These are phyloP conservation scores for Knoxia roxburghii DNA, from an alignment of 257 asterid species.

Conservation along the genomic window DNA sequence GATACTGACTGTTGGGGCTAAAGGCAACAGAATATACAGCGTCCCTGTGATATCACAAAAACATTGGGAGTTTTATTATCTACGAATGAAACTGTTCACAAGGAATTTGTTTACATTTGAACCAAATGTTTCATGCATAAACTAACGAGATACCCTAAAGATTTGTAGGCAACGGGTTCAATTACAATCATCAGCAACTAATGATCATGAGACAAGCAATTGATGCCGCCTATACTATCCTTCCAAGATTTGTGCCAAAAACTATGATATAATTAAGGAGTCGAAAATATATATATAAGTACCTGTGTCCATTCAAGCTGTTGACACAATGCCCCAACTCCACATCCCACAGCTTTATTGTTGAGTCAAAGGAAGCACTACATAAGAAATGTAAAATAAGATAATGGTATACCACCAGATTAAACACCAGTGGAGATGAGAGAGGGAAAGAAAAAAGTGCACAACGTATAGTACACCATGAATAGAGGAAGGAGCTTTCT, in stretches of 20 bases:
- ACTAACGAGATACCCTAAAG: not conserved
- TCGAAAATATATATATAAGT: not conserved
- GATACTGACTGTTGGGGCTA: constrained; percentile 83
- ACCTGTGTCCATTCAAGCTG: constrained; percentile 92
- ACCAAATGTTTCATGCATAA: no score
- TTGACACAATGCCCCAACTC: constrained; percentile 62
- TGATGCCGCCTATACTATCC: not conserved
- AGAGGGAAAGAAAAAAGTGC: not conserved
- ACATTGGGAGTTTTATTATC: not conserved
- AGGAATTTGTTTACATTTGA: no score
- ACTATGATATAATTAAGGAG: no score
- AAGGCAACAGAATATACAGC: constrained; percentile 92
- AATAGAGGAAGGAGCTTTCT: not conserved
- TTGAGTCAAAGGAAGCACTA: constrained; percentile 98
- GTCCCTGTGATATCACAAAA: constrained; percentile 49
- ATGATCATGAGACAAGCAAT: not conserved
- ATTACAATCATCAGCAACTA: not conserved
- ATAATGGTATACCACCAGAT: no score
- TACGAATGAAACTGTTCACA: no score
- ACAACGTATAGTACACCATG: no score
- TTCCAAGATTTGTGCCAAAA: not conserved
- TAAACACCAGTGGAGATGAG: not conserved
- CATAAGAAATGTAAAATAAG: constrained; percentile 11
- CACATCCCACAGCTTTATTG: constrained; percentile 88
- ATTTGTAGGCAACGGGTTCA: not conserved